Percentiles rank a stretch among this genome's conserved stretches.
phyloP scores from a whole-genome alignment of 441 rosid species.

The Adansonia rubrostipa region DNA sequence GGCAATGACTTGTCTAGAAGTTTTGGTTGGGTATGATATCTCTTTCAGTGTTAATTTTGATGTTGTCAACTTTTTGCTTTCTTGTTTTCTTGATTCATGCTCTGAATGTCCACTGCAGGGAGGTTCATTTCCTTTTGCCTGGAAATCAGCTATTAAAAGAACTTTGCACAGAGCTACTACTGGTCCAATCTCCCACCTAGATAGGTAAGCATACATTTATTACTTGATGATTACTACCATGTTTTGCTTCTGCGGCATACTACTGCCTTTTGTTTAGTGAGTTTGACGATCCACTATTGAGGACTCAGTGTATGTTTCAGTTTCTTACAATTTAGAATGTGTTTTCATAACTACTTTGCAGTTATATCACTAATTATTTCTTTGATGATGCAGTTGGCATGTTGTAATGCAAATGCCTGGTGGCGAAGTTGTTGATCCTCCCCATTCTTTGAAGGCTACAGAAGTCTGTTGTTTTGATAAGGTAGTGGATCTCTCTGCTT shows the following conservation, averaged over 20 bases:
- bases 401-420: slow-evolving; percentile 65
- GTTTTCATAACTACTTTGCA: neutral
- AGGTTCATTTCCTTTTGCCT: slow-evolving; percentile 67
- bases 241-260: neutral
- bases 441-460: slow-evolving; percentile 70
- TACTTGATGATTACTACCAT: no score
- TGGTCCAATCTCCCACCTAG: slow-evolving; percentile 66
- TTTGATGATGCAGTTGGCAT: slow-evolving; percentile 68
- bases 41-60: slow-evolving; percentile 3
- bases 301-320: neutral
- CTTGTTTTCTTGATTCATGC: no score
- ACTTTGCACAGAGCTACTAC: slow-evolving; percentile 62
- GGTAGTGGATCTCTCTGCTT: slow-evolving; percentile 45
- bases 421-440: slow-evolving; percentile 67
- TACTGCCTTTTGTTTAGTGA: neutral
- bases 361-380: slow-evolving; percentile 3
- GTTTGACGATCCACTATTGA: neutral
- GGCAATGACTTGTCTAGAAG: no score
- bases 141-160: slow-evolving; percentile 90
- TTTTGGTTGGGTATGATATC: no score
- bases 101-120: no score
- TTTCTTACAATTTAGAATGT: slow-evolving; percentile 3
- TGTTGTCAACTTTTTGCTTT: no score
- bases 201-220: slow-evolving; percentile 49
- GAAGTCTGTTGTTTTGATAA: slow-evolving; percentile 62